Evolutionary conservation across 352 stramenopile species (phyloP), one percentile per base, ranked within the genome.

Genomic region (Globisporangium okanoganense): DNA sequence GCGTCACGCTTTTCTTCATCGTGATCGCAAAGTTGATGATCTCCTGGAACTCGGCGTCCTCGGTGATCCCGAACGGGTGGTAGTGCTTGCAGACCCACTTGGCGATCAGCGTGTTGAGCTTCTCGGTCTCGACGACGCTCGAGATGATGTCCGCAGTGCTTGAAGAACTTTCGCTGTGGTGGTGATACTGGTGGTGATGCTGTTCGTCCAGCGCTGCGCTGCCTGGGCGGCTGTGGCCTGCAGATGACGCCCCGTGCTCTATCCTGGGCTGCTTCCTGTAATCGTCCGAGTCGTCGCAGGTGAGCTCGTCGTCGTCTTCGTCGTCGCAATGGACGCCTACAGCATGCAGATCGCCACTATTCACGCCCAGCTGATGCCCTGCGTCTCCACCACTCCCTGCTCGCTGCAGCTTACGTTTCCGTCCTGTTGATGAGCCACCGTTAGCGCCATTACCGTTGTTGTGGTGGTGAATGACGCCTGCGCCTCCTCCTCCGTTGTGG

Each of bases 61-160:
- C 69, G 0, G 70, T 78, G 41, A 82, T 79, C 10, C 56, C 66
- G 8, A 82, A 73, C 31, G 71, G 71, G 24, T 82, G 71, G 22
- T 78, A 75, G 36, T 76, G 74, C 40, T 82, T 82, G 45, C 69
- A 70, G 13, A 82, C 71, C 74, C 74, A 82, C 36, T 72, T 70
- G 6, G 74, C 74, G 22, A 82, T 64, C 31, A 82, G 56, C 43
- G 71, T 63, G 50, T 79, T 79, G 53, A 82, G 55, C 50, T 69
- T 65, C 44, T 79, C 71, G 1, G 69, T 77, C 64, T 82, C 71
- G 13, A 71, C 62, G 29, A 72, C 67, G 2, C 66, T 76, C 49
- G 73, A 63, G 41, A 66, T 59, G 20, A 65, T 55, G 1, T 58
- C 59, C 8, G 59, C 65, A 5, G 58, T 63, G 16, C 29, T 51